A percentile compares a stretch with the other conserved stretches of the same genome.
phyloP scores from a whole-genome alignment of 2,329 filamentous ascomycete species.

The Neonectria hederae region DNA sequence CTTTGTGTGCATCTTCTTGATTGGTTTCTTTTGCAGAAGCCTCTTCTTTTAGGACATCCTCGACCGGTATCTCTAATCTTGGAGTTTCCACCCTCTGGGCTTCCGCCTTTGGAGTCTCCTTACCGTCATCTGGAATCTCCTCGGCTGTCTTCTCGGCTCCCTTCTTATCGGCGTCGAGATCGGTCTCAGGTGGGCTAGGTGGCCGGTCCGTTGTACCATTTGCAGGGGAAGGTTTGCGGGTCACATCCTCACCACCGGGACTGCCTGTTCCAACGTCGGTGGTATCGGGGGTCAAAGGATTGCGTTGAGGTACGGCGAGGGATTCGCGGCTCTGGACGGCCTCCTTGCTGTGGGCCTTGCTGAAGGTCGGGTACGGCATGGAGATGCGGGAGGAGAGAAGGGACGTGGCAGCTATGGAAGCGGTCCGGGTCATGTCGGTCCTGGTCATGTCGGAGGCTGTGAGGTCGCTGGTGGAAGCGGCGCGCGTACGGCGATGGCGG shows the following conservation, averaged over 20 bases:
- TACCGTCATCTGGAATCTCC: slow-evolving; percentile 42
- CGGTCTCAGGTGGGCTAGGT: slow-evolving; percentile 72
- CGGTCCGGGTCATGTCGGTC: slow-evolving; percentile 52
- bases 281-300: slow-evolving; percentile 71
- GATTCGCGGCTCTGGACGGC: slow-evolving; percentile 73
- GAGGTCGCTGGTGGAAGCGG: slow-evolving; percentile 58
- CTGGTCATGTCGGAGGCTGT: slow-evolving; percentile 56
- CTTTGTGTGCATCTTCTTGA: slow-evolving; percentile 21
- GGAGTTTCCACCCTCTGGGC: slow-evolving; percentile 16
- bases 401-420: slow-evolving; percentile 46
- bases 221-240: slow-evolving; percentile 34
- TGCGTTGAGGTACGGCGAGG: slow-evolving; percentile 47
- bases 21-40: slow-evolving; percentile 24
- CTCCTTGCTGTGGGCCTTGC: slow-evolving; percentile 93
- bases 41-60: slow-evolving; percentile 42
- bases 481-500: slow-evolving; percentile 39
- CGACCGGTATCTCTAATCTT: slow-evolving; percentile 13
- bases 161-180: slow-evolving; percentile 59
- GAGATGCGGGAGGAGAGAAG: slow-evolving; percentile 55
- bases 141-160: slow-evolving; percentile 30
- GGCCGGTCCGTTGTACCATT: slow-evolving; percentile 59
- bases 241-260: slow-evolving; percentile 31
- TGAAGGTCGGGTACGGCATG: slow-evolving; percentile 82
- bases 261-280: slow-evolving; percentile 67
- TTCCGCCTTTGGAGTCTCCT: slow-evolving; percentile 42